A percentile compares a stretch with the other conserved stretches of the same genome.
These are phyloP conservation scores for Przewalskia tangutica DNA, from an alignment of 257 asterid genomes.

Conservation along the genomic window DNA sequence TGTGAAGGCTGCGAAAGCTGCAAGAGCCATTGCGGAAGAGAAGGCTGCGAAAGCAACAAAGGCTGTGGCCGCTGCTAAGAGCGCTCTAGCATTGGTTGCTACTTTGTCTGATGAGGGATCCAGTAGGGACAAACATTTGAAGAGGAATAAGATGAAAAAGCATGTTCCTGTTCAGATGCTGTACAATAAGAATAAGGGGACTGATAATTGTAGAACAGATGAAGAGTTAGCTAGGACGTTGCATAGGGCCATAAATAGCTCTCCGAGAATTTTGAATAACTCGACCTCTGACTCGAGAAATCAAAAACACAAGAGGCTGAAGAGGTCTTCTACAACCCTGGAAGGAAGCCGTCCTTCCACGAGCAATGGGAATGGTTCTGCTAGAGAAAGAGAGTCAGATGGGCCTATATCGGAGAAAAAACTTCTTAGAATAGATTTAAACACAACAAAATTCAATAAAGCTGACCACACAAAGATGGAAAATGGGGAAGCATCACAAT, in stretches of 20 bases:
- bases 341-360: constrained; percentile 21
- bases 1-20: constrained; percentile 49
- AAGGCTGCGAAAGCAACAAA: constrained; percentile 85
- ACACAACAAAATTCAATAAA: constrained; percentile 27
- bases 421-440: constrained; percentile 37
- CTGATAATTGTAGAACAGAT: constrained; percentile 37
- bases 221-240: constrained; percentile 64
- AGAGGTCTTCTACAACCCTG: constrained; percentile 18
- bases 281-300: constrained; percentile 28
- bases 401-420: constrained; percentile 25
- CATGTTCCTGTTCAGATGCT: constrained; percentile 47
- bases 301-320: constrained; percentile 49
- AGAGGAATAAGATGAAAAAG: constrained; percentile 56
- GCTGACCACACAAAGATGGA: constrained; percentile 23
- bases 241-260: constrained; percentile 57
- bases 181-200: constrained; percentile 45
- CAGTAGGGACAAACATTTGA: constrained; percentile 20
- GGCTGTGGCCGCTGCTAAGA: constrained; percentile 86
- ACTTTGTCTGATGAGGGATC: constrained; percentile 38
- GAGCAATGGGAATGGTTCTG: constrained; percentile 25
- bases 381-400: constrained; percentile 20
- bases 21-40: constrained; percentile 79
- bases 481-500: constrained; percentile 22
- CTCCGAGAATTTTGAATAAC: constrained; percentile 58
- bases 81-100: constrained; percentile 72